These are phyloP conservation scores for Thalassiosira sp. DNA, from an alignment of 352 stramenopile genomes.

Conservation along the genomic window DNA sequence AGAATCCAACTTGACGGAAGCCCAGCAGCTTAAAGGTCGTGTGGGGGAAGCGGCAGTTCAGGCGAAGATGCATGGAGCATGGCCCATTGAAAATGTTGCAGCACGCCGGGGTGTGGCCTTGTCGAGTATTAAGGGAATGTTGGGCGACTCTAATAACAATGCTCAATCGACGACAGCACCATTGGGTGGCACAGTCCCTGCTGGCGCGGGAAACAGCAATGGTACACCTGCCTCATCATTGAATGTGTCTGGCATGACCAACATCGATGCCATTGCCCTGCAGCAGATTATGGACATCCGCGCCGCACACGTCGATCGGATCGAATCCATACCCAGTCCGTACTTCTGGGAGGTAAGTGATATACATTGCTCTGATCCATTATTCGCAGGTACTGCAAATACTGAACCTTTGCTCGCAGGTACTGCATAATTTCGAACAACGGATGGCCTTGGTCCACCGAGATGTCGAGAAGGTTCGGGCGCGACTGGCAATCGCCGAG, in stretches of 20 bases:
- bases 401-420: too few relatives aligned
- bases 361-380: too few relatives aligned
- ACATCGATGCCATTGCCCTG: constrained; percentile 35
- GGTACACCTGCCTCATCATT: constrained; percentile 25
- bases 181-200: background rate
- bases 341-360: constrained; percentile 76
- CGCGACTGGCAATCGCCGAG: constrained; percentile 29
- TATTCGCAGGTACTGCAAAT: too few relatives aligned
- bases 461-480: constrained; percentile 30
- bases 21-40: constrained; percentile 20
- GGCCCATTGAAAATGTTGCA: constrained; percentile 71
- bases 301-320: constrained; percentile 61
- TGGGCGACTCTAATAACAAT: background rate
- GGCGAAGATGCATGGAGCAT: constrained; percentile 62
- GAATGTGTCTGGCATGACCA: constrained; percentile 28
- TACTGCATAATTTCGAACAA: constrained; percentile 61
- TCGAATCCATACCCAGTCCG: constrained; percentile 71
- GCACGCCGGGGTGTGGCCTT: constrained; percentile 51
- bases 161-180: background rate
- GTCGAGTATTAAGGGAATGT: constrained; percentile 16
- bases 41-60: constrained; percentile 32
- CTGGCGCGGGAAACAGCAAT: background rate
- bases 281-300: constrained; percentile 64
- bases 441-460: constrained; percentile 28
- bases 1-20: constrained; percentile 32